Percentiles rank a stretch among this genome's conserved stretches.
phyloP scores from a whole-genome alignment of 306 rosid species.

The Prunus kanzakura region DNA sequence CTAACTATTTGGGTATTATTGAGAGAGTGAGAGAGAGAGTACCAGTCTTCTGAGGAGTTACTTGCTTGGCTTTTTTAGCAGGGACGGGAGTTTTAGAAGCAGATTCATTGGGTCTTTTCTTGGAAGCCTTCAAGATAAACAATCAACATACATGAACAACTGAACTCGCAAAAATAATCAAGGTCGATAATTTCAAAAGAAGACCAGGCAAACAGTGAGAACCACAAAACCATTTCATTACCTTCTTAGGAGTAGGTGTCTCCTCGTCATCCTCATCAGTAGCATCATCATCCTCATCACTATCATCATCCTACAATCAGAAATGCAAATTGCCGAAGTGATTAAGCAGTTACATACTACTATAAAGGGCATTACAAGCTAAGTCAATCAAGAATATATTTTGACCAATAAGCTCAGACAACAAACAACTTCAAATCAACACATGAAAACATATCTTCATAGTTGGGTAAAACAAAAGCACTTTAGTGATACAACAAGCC shows the following conservation, averaged over 20 bases:
- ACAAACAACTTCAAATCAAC: background rate
- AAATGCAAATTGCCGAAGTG: background rate
- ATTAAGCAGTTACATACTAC: background rate
- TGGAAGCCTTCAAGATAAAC: slow-evolving; percentile 32
- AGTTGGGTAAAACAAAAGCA: background rate
- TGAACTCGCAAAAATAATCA: background rate
- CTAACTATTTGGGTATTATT: background rate
- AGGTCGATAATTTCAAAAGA: background rate
- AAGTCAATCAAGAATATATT: background rate
- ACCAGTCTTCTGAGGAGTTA: slow-evolving; percentile 77
- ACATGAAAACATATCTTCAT: background rate
- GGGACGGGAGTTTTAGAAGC: slow-evolving; percentile 62
- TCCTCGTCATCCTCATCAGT: slow-evolving; percentile 50
- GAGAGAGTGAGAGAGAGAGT: background rate
- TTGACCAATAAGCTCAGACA: background rate
- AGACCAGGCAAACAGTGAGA: background rate
- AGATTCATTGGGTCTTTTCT: slow-evolving; percentile 69
- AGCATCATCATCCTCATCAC: slow-evolving; percentile 36
- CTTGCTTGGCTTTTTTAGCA: slow-evolving; percentile 61
- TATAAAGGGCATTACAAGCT: background rate
- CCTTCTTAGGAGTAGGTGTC: slow-evolving; percentile 63
- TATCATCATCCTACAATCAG: slow-evolving; percentile 40
- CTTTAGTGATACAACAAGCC: background rate
- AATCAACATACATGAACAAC: background rate
- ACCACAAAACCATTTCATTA: background rate